phyloP scores from a whole-genome alignment of 805 yeast species.

The Limtongia smithiae region DNA sequence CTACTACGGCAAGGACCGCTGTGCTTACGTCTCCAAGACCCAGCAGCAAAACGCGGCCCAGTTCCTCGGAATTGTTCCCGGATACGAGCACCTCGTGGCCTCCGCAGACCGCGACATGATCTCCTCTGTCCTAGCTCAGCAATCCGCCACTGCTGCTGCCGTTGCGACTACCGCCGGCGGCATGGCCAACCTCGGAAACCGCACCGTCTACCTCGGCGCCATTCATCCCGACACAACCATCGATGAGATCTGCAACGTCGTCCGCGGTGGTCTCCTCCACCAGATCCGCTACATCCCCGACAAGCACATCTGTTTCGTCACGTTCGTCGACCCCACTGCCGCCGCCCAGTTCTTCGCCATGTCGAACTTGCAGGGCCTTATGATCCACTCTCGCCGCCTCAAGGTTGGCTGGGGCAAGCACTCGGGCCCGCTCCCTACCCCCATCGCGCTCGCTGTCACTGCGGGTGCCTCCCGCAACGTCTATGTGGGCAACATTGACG shows the following conservation, averaged over 20 bases:
- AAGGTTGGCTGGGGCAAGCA: constrained; percentile 98
- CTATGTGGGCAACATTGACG: constrained; percentile 71
- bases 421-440: constrained; percentile 84
- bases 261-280: constrained; percentile 90
- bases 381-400: constrained; percentile 79
- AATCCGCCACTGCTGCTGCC: constrained; percentile 96
- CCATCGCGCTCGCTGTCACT: constrained; percentile 82
- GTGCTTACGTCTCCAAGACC: constrained; percentile 86
- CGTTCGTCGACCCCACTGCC: constrained; percentile 93
- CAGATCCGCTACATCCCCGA: constrained; percentile 75
- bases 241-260: constrained; percentile 94
- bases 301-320: constrained; percentile 88
- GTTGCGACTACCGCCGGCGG: constrained; percentile 95
- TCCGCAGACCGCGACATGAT: constrained; percentile 57
- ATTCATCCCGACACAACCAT: constrained; percentile 82
- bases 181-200: constrained; percentile 82
- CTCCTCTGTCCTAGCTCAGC: constrained; percentile 61
- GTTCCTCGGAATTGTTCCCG: constrained; percentile 85
- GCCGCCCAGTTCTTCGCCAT: constrained; percentile 97
- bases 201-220: constrained; percentile 89
- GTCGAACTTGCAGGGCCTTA: constrained; percentile 84
- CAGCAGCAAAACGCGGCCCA: constrained; percentile 98
- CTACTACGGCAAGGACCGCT: constrained; percentile 86
- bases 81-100: constrained; percentile 74
- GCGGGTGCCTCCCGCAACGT: constrained; percentile 93